Conservation (phyloP, 306 rosid species). For the Trifolium dubium region DNA sequence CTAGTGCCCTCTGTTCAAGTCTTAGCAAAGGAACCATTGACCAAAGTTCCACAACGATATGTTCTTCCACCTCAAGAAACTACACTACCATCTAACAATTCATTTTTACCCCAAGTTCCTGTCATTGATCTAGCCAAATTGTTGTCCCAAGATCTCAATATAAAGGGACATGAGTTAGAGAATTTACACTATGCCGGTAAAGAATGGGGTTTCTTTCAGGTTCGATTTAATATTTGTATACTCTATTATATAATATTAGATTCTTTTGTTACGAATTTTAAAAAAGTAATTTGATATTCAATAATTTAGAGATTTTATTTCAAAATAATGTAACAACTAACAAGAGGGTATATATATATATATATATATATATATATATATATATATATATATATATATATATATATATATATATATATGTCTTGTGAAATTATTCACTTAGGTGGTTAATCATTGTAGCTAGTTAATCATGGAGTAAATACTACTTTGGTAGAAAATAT, state of each 20-base stretch:
- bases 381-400: background rate
- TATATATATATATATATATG: background rate
- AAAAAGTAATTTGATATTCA: too few relatives aligned
- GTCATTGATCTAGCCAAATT: background rate
- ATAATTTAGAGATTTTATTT: too few relatives aligned
- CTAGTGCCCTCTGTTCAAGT: constrained; percentile 40
- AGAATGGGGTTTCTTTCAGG: background rate
- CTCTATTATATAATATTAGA: too few relatives aligned
- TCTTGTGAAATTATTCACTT: background rate
- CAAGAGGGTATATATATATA: too few relatives aligned
- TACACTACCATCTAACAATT: background rate
- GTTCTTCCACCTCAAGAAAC: background rate
- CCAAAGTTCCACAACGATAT: constrained; percentile 39
- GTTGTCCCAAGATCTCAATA: background rate
- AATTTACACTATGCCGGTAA: background rate
- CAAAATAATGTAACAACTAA: too few relatives aligned
- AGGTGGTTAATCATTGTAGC: background rate
- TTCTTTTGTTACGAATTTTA: too few relatives aligned
- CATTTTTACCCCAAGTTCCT: background rate
- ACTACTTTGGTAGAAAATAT: background rate
- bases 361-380: background rate
- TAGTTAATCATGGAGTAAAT: background rate
- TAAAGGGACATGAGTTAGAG: background rate
- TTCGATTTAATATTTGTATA: too few relatives aligned
- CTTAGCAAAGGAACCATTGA: constrained; percentile 20